Conservation (phyloP, 768 basidiomycete genomes). For the Pleurotus tuoliensis region DNA sequence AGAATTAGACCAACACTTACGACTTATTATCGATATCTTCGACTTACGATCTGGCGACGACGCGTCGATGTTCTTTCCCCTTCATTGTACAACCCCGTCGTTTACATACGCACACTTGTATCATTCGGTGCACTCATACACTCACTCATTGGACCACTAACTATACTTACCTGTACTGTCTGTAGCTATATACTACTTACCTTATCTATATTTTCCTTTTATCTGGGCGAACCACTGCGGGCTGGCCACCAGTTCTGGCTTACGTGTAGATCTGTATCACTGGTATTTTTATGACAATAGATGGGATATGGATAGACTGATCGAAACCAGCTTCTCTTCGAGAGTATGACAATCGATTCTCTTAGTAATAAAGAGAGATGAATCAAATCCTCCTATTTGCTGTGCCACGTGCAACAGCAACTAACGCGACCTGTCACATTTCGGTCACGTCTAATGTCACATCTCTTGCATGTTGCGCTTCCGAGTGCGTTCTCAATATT, state of each 20-base stretch:
- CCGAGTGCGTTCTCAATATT: not conserved
- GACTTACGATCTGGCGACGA: not conserved
- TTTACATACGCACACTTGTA: not conserved
- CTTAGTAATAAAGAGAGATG: no score
- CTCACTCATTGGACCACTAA: not conserved
- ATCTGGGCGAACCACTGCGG: not conserved
- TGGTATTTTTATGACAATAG: no score
- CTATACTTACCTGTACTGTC: conserved; percentile 3
- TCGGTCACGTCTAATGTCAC: not conserved
- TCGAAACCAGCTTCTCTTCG: no score
- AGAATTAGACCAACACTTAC: conserved; percentile 12
- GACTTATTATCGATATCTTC: not conserved
- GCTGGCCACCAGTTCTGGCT: no score
- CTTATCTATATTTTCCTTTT: not conserved
- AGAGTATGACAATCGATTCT: no score
- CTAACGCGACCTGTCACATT: not conserved
- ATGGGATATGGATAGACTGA: no score
- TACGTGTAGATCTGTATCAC: no score
- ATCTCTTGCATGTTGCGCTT: no score
- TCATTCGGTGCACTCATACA: not conserved
- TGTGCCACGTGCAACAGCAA: no score
- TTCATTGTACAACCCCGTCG: not conserved
- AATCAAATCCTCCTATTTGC: no score
- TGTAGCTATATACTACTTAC: conserved; percentile 3
- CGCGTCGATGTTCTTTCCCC: not conserved